Percentiles rank a stretch among this genome's conserved stretches.
phyloP scores from a whole-genome alignment of 1,284 basidiomycete genomes.

The Vanrija humicola region DNA sequence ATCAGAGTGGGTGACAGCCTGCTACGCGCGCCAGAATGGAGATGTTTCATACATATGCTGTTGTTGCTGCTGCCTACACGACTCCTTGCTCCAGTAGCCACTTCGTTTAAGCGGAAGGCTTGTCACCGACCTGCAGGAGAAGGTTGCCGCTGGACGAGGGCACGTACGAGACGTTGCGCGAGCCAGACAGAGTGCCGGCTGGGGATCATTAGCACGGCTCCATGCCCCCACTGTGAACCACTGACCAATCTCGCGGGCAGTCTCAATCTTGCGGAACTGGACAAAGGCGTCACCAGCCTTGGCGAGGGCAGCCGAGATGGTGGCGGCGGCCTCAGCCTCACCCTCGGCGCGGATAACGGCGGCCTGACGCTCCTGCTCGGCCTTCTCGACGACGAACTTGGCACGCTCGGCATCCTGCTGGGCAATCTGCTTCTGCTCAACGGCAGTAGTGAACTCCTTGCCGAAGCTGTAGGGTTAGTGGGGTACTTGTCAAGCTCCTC shows the following conservation, averaged over 20 bases:
- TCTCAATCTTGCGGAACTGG: slow-evolving; percentile 93
- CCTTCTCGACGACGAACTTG: slow-evolving; percentile 93
- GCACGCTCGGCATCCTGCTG: slow-evolving; percentile 88
- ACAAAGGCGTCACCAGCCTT: slow-evolving; percentile 92
- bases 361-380: slow-evolving; percentile 98
- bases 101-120: slow-evolving; percentile 44
- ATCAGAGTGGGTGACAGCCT: too few species aligned
- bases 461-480: slow-evolving; percentile 29
- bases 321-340: slow-evolving; percentile 92
- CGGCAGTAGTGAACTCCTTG: slow-evolving; percentile 64
- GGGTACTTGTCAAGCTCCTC: not conserved
- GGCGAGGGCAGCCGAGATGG: slow-evolving; percentile 82
- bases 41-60: slow-evolving; percentile 14
- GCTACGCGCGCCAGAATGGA: slow-evolving; percentile 1
- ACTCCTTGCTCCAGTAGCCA: not conserved
- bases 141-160: slow-evolving; percentile 74
- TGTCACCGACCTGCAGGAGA: slow-evolving; percentile 69
- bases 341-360: slow-evolving; percentile 97
- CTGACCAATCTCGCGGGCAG: slow-evolving; percentile 80
- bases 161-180: slow-evolving; percentile 82
- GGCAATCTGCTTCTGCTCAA: slow-evolving; percentile 77
- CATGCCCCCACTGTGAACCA: not conserved
- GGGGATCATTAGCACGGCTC: slow-evolving; percentile 19
- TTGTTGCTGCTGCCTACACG: slow-evolving; percentile 3
- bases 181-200: slow-evolving; percentile 63